Evolutionary conservation across 2,329 filamentous ascomycete genomes (phyloP), one percentile per base, ranked within the genome.

Genomic region (Trichoderma brevicompactum): DNA sequence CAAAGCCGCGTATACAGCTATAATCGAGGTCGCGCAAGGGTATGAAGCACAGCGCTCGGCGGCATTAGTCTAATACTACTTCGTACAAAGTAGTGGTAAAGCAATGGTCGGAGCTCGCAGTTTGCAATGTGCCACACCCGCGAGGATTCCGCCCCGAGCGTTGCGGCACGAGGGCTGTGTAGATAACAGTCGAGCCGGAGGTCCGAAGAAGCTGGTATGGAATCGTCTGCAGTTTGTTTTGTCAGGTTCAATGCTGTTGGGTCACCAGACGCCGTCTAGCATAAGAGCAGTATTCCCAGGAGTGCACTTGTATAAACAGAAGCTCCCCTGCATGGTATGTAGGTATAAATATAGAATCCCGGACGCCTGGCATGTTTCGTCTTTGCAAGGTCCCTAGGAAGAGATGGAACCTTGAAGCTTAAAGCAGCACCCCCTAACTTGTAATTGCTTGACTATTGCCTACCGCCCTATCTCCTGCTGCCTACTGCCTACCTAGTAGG

Each of bases 41-140:
- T 17, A 50, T 8, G 28, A 7, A 44, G 48, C 28, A 38, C 52
- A 54, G 36, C 36, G 9, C 19, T 49, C 23, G 7, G 44, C 7
- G 44, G n/a, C 23, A 46, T 28, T 28, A 3, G 23, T 5, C 23
- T 28, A 28, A 28, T 28, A 5, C 23, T 3, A 28, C 23, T 28
- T n/a, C n/a, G n/a, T n/a, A 28, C 23, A 5, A 28, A 28, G 5
- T 28, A 28, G 23, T 28, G 23, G 44, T 5, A 4, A 19, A 13
- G 7, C 8, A 46, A 46, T 49, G 38, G 48, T 15, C 44, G 19
- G 44, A 34, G 28, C 23, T 15, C 34, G 36, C 46, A 38, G 40
- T 61, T 17, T 15, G 38, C 60, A 63, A 3, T 63, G 60, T 63
- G 60, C 60, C 40, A 62, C 59, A 38, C 34, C 38, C 59, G 59